Conservation (phyloP, 2,329 filamentous ascomycete species). For the Aspergillus transmontanensis region DNA sequence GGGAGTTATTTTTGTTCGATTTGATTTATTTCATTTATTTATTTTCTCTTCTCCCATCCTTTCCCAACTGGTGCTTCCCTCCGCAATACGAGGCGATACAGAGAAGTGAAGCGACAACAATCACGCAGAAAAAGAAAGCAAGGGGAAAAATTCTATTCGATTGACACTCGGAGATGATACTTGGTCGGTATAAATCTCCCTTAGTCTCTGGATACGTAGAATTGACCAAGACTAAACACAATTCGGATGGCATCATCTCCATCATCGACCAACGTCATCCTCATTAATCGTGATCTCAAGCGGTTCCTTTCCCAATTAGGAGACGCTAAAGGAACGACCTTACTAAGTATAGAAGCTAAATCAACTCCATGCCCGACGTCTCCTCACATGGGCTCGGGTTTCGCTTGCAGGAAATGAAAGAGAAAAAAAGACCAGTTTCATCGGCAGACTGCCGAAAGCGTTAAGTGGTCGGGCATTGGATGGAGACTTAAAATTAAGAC, state of each 20-base stretch:
- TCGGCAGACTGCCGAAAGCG: not conserved
- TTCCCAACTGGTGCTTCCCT: not conserved
- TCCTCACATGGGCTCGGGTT: not conserved
- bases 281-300: not conserved
- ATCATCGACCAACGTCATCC: not conserved
- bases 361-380: not conserved
- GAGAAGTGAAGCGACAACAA: not conserved
- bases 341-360: not conserved
- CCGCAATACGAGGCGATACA: not conserved
- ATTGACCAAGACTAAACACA: too few species aligned
- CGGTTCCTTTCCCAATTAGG: not conserved
- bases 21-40: not conserved
- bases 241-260: not conserved
- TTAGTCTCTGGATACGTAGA: not conserved
- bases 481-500: not conserved
- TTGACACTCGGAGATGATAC: conserved; percentile 1
- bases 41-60: not conserved
- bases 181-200: not conserved
- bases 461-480: not conserved
- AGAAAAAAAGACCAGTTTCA: not conserved
- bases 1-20: not conserved
- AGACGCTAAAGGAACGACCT: not conserved
- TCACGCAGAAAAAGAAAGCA: not conserved
- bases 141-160: not conserved
- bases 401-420: conserved; percentile 1